Evolutionary conservation across 306 rosid species (phyloP).

Genomic region (Sicyos edulis): DNA sequence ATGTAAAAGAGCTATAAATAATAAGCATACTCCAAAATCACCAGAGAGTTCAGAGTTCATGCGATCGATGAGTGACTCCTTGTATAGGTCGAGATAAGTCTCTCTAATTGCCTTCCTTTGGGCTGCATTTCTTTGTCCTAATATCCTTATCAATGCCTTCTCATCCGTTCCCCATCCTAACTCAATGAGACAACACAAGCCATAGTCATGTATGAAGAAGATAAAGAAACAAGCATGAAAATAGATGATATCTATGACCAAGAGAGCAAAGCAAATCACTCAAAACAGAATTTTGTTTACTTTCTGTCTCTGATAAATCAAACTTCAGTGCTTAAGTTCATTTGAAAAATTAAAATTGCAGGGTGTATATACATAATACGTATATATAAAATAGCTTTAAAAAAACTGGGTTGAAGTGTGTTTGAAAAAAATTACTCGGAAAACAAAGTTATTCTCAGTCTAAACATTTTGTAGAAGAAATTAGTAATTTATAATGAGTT

Average conservation of each 20-base stretch:
- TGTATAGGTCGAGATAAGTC: conserved; percentile 67
- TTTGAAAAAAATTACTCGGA: too few species aligned
- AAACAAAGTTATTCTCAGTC: too few species aligned
- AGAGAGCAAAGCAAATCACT: not conserved
- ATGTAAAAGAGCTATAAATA: conserved; percentile 4
- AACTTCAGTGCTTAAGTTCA: not conserved
- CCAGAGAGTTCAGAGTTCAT: conserved; percentile 71
- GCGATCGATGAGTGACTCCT: conserved; percentile 57
- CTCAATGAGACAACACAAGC: conserved; percentile 1
- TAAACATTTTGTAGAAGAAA: too few species aligned
- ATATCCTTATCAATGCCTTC: conserved; percentile 48
- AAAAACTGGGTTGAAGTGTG: not conserved
- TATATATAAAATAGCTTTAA: not conserved
- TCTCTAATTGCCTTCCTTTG: conserved; percentile 68
- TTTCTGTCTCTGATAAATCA: not conserved
- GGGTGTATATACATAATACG: too few species aligned
- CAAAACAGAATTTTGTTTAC: not conserved
- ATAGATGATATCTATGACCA: not conserved
- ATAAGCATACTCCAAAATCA: conserved; percentile 64
- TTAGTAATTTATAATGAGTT: too few species aligned
- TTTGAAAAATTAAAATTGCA: not conserved
- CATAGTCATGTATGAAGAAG: not conserved
- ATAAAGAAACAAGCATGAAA: conserved; percentile 3
- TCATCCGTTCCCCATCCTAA: conserved; percentile 69
- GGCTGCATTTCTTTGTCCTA: conserved; percentile 70